Conservation (phyloP, 78 protist genomes). For the Dictyostelium purpureum region DNA sequence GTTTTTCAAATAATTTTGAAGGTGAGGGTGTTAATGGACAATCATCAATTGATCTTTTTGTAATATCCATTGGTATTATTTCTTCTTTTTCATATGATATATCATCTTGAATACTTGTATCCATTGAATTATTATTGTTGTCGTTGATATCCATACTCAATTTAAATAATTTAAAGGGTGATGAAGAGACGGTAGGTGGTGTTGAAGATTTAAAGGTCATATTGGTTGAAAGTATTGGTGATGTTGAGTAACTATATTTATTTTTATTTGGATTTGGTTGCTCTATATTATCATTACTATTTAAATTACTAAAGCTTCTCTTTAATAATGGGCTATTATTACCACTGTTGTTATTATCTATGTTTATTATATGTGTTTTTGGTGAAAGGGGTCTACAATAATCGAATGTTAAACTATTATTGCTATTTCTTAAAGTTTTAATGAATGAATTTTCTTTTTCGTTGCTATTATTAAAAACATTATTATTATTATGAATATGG, state of each 20-base stretch:
- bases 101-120: neutral
- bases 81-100: neutral
- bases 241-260: neutral
- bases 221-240: neutral
- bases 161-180: neutral
- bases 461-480: neutral
- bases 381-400: neutral
- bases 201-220: no score
- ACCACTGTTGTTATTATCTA: neutral
- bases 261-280: neutral
- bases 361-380: constrained; percentile 4
- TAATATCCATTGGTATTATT: neutral
- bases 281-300: neutral
- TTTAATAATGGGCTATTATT: neutral
- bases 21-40: neutral
- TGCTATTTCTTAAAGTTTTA: neutral
- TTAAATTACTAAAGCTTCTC: neutral
- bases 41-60: neutral
- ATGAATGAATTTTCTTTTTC: neutral
- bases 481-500: neutral
- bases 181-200: no score
- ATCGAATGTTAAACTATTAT: neutral
- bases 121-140: neutral
- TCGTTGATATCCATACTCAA: neutral
- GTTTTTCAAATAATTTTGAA: neutral